Evolutionary conservation across 176 grass and related monocot species (phyloP), one percentile per base, ranked within the genome.

Genomic region (Pontederia paniculata): DNA sequence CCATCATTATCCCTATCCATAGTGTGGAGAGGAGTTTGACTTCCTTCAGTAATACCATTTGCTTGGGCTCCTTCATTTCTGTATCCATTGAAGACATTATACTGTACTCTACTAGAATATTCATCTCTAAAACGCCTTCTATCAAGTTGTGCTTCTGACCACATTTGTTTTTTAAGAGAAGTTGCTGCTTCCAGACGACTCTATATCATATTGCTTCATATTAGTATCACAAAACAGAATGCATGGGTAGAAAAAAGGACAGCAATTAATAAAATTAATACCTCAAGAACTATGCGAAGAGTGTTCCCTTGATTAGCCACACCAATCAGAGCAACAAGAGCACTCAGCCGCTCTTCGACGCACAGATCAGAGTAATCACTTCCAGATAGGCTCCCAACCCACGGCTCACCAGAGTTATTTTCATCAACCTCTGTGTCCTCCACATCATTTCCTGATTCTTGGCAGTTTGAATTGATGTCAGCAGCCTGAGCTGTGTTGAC

Each of bases 161-260:
- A 98, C 93, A 98, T 98, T 73, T 91, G 93, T 44, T 98, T 98
- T 68, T 91, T 98, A 23, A 98, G 76, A 63, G 83, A 80, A 79
- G 65, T 98, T 69, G 93, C 93, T 62, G 83, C 80, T 74, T 91
- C 93, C 51, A 98, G 62, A 44, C 93, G 93, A 81, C 91, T 86
- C 91, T 97, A 74, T 37, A 72, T 75, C 37, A 44, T 44, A 12
- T 13, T 54, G 46, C 31, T 14, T 81, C 21, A 81, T 67, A 66
- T 69, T 45, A 12, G 8, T 22, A 61, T 23, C 17, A 62, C 47
- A 62, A 43, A 73, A 66, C 49, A 48, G 13, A 14, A 57, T 50
- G 44, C 42, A 73, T 69, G 18, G 57, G 19, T 74, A 45, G 63
- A 42, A 60, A 14, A 15, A 50, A 15, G 44, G 42, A 21, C 42